phyloP scores from a whole-genome alignment of 371 early-diverging fungal genomes.

The Mucor racemosus region DNA sequence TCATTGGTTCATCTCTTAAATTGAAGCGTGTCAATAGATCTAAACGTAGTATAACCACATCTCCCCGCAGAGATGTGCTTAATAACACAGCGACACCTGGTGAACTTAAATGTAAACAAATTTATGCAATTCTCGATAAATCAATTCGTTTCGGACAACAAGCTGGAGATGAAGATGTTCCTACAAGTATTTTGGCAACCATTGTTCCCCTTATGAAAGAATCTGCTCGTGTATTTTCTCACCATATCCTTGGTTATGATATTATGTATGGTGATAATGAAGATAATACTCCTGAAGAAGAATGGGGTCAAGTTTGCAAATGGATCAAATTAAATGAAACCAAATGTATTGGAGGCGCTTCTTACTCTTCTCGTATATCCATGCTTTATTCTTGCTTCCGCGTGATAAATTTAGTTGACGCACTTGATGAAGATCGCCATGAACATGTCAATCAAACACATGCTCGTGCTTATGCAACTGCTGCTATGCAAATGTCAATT shows the following conservation, averaged over 20 bases:
- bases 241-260: slow-evolving; percentile 49
- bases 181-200: slow-evolving; percentile 8
- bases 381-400: slow-evolving; percentile 39
- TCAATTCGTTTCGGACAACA: slow-evolving; percentile 28
- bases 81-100: slow-evolving; percentile 36
- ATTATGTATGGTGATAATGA: slow-evolving; percentile 32
- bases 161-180: slow-evolving; percentile 15
- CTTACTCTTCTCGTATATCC: slow-evolving; percentile 27
- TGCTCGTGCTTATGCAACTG: slow-evolving; percentile 43
- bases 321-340: slow-evolving; percentile 55
- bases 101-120: slow-evolving; percentile 48
- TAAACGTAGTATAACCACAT: slow-evolving; percentile 11
- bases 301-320: slow-evolving; percentile 44
- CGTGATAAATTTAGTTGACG: slow-evolving; percentile 35
- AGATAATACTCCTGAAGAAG: slow-evolving; percentile 27
- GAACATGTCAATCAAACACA: slow-evolving; percentile 31
- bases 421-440: slow-evolving; percentile 33
- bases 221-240: slow-evolving; percentile 29
- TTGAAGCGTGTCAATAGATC: slow-evolving; percentile 34
- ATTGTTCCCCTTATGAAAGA: slow-evolving; percentile 27
- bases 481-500: slow-evolving; percentile 46
- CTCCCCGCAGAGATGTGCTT: slow-evolving; percentile 3
- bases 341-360: slow-evolving; percentile 50
- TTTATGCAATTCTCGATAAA: slow-evolving; percentile 37
- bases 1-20: slow-evolving; percentile 23